Percentiles rank a stretch among this genome's conserved stretches.
These are phyloP conservation scores for Lactuca saligna DNA, from an alignment of 129 eudicot species.

Conservation along the genomic window DNA sequence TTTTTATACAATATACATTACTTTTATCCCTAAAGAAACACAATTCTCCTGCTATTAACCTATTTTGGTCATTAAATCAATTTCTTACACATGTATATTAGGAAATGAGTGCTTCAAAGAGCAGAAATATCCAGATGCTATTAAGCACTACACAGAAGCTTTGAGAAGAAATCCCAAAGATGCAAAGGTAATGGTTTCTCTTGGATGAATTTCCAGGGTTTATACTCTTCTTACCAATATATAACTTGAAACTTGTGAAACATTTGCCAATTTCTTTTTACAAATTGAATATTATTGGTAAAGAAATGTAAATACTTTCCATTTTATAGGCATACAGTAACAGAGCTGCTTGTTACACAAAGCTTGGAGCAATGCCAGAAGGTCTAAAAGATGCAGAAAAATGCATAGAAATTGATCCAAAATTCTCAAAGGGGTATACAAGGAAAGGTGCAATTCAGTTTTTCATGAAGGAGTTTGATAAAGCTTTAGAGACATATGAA, in stretches of 20 bases:
- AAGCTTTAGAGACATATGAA: slow-evolving; percentile 90
- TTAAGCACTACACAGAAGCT: slow-evolving; percentile 85
- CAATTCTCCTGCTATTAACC: no score
- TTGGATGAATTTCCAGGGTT: no score
- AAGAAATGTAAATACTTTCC: not conserved
- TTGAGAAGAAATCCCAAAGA: slow-evolving; percentile 89
- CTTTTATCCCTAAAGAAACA: no score
- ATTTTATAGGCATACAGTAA: slow-evolving; percentile 73
- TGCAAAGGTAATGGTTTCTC: slow-evolving; percentile 48
- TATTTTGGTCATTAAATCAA: no score
- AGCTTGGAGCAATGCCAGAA: slow-evolving; percentile 94
- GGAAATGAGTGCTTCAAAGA: slow-evolving; percentile 91
- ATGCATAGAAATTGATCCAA: slow-evolving; percentile 93
- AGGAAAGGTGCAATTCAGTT: slow-evolving; percentile 92
- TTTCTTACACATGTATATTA: slow-evolving; percentile 12
- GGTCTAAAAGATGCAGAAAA: slow-evolving; percentile 96
- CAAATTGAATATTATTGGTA: no score
- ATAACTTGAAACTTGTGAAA: no score
- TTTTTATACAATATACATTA: not conserved
- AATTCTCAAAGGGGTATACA: slow-evolving; percentile 86
- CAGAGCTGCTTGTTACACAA: slow-evolving; percentile 93
- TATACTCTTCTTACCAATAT: no score
- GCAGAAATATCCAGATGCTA: slow-evolving; percentile 91
- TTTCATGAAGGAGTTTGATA: slow-evolving; percentile 95
- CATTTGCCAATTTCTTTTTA: no score